Percentiles rank a stretch among this genome's conserved stretches.
phyloP scores from a whole-genome alignment of 768 basidiomycete genomes.

The Tremella yokohamensis region DNA sequence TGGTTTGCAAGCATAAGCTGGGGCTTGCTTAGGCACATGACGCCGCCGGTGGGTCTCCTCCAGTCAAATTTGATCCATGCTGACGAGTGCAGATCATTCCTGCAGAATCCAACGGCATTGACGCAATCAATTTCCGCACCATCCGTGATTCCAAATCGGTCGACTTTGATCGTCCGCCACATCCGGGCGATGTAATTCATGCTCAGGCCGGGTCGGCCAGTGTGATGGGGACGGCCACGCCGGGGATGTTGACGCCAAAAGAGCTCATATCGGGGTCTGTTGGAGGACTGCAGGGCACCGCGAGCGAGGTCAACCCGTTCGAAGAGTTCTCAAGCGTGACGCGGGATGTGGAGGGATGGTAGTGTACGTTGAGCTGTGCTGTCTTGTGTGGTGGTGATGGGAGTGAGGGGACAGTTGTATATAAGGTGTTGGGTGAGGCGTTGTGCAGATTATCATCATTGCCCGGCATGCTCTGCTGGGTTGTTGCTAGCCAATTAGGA shows the following conservation, averaged over 20 bases:
- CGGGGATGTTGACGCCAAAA: conserved; percentile 49
- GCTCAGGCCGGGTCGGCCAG: conserved; percentile 49
- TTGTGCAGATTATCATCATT: no score
- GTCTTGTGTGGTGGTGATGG: no score
- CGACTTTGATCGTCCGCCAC: conserved; percentile 62
- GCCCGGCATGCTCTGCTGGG: no score
- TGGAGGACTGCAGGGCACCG: conserved; percentile 1
- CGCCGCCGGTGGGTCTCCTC: conserved; percentile 72
- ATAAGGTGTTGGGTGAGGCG: no score
- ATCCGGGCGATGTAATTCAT: conserved; percentile 51
- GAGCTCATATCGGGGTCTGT: conserved; percentile 31
- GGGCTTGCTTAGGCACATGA: conserved; percentile 87
- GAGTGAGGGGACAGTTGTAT: no score
- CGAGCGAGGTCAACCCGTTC: conserved; percentile 65
- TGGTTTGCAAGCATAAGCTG: conserved; percentile 97
- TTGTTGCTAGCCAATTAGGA: no score
- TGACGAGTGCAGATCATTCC: conserved; percentile 67
- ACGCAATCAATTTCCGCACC: conserved; percentile 84
- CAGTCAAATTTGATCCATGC: conserved; percentile 22
- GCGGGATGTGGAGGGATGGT: conserved; percentile 45
- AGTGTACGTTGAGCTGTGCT: no score
- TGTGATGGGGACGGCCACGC: conserved; percentile 39
- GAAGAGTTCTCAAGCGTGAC: conserved; percentile 87
- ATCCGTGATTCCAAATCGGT: conserved; percentile 86
- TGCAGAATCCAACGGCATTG: conserved; percentile 68